Conservation (phyloP, 106 monocot species). For the Amphibolis antarctica region DNA sequence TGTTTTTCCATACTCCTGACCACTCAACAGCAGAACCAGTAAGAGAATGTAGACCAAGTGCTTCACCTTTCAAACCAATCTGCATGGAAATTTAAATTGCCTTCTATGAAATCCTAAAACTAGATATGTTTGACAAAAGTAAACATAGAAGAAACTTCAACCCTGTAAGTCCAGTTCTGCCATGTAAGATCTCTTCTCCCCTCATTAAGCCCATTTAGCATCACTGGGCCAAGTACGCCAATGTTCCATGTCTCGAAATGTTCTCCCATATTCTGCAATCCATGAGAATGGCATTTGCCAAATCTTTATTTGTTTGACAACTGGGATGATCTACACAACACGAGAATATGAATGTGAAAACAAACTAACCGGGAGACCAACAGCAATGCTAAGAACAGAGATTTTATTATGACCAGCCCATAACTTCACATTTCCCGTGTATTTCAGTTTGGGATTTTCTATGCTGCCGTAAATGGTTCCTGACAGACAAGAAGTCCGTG, state of each 20-base stretch:
- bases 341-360: not conserved
- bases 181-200: conserved; percentile 78
- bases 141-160: not conserved
- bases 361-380: conserved; percentile 75
- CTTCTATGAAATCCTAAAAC: not conserved
- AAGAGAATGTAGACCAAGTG: conserved; percentile 59
- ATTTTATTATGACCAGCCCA: conserved; percentile 84
- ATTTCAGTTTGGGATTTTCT: conserved; percentile 78
- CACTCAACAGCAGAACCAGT: conserved; percentile 83
- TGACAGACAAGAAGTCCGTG: conserved; percentile 11
- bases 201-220: conserved; percentile 73
- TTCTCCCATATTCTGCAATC: conserved; percentile 64
- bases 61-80: conserved; percentile 86
- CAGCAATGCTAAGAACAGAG: conserved; percentile 71
- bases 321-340: not conserved
- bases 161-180: conserved; percentile 91
- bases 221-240: conserved; percentile 89
- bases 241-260: conserved; percentile 93
- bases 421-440: conserved; percentile 52
- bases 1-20: conserved; percentile 44
- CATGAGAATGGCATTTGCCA: not conserved
- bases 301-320: not conserved
- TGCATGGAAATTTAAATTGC: conserved; percentile 7
- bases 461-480: conserved; percentile 83
- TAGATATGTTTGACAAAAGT: not conserved